Evolutionary conservation across 1,139 yeast genomes (phyloP), one percentile per base, ranked within the genome.

Genomic region (Citeromyces hawaiiensis): DNA sequence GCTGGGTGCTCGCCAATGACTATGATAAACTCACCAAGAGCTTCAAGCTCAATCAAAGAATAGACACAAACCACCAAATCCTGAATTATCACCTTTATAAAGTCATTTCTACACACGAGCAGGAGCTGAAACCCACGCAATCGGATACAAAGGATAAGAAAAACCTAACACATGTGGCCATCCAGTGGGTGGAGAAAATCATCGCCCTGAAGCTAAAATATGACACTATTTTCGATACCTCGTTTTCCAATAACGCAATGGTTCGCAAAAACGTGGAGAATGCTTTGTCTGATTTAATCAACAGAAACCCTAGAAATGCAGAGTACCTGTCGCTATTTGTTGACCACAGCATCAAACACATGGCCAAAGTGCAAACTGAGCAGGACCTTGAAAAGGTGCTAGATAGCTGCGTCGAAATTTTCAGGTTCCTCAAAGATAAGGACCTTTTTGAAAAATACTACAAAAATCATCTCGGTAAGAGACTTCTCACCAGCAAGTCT

Each of bases 391-490:
- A 79, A 44, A 66, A 60, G 2, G 62, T 73, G 8, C 59, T 86
- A 37, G 66, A 65, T 37, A 69, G 71, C 36, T 70, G 87, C 0
- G 66, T 82, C 9, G 59, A 66, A 30, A 66, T 91, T 36, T 77
- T 87, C 51, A 64, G 80, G 42, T 78, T 74, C 48, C 68, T 91
- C 35, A 68, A 74, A 40, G 96, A 91, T 50, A 88, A 86, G 53
- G 97, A 91, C 57, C 65, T 85, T 32, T 91, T 91, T 59, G 95
- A 86, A 55, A 77, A 74, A 29, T 79, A 82, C 47, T 91, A 86
- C 58, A 88, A 88, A 48, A 83, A 81, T 41, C 96, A 86, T 60
- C 68, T 91, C 46, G 96, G 97, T 1, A 86, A 85, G 54, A 64
- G 98, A 43, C 54, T 78, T 30, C 66, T 91, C 41, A 77, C 83